These are phyloP conservation scores for Vitis labrusca DNA, from an alignment of 164 flowering plant genomes.

Conservation along the genomic window DNA sequence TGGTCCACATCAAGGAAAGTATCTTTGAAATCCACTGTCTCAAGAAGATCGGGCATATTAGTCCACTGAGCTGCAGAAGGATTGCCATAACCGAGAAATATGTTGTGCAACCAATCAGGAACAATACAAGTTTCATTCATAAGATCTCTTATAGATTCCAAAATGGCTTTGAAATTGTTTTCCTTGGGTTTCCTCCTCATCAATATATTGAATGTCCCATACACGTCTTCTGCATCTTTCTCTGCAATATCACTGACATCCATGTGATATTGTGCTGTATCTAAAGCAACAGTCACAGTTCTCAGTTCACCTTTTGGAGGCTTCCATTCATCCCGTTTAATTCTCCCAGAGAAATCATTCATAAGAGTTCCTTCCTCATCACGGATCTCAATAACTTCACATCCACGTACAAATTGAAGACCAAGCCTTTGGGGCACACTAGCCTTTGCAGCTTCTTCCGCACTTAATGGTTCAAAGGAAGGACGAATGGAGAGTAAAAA, in stretches of 20 bases:
- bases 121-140: conserved; percentile 99
- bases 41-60: conserved; percentile 89
- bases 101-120: conserved; percentile 94
- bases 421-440: conserved; percentile 94
- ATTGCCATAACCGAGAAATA: conserved; percentile 95
- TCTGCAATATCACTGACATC: conserved; percentile 89
- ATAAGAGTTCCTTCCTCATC: conserved; percentile 96
- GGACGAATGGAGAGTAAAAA: conserved; percentile 88
- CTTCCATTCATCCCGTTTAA: conserved; percentile 97
- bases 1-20: conserved; percentile 88
- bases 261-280: conserved; percentile 98
- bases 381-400: conserved; percentile 92
- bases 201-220: conserved; percentile 83
- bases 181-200: conserved; percentile 99
- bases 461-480: conserved; percentile 90
- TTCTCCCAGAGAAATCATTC: conserved; percentile 97
- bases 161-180: conserved; percentile 96
- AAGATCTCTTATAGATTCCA: conserved; percentile 96
- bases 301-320: conserved; percentile 98
- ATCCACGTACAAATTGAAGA: conserved; percentile 93
- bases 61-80: conserved; percentile 99
- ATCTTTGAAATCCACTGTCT: conserved; percentile 87
- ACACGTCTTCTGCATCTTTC: conserved; percentile 85
- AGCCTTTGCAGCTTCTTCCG: conserved; percentile 81
- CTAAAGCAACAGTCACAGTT: conserved; percentile 88